Base-by-base conservation (phyloP, 2,329 filamentous ascomycete genomes). In the Calonectria pauciramosa region DNA sequence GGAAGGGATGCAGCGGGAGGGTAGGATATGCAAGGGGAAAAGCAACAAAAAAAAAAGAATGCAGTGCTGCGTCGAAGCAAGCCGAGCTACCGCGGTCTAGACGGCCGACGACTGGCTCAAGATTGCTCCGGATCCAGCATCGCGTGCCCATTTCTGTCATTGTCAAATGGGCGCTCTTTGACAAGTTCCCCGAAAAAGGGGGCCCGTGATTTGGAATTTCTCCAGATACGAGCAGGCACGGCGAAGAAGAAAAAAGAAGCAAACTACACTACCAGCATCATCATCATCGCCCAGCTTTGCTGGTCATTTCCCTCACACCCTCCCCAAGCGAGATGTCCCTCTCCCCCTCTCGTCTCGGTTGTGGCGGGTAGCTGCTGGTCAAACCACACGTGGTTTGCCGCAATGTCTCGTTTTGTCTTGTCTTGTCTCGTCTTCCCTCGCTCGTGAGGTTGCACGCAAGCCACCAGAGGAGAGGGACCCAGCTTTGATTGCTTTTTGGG, bases 21-120 rank as follows among this genome's bases (percentile, higher is more conserved):
- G 38, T 38, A 28, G 74, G 68, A 51, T 73, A 78, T 78, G 77
- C 77, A 80, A 72, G 77, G 79, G 76, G 52, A 71, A 65, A 44
- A 30, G 30, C 16, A 26, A 28, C 16, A 23, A 13, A 36, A 36
- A 54, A 54, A 10, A n/a, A n/a, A n/a, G n/a, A n/a, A n/a, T n/a
- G n/a, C n/a, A n/a, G n/a, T n/a, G n/a, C n/a, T n/a, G n/a, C n/a
- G n/a, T n/a, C n/a, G n/a, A n/a, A 49, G 20, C 20, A 10, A 23
- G 34, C 56, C 34, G 56, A 36, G 56, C 30, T 30, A 56, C 67
- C 51, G 71, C 67, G 51, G 74, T 73, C 70, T 65, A 59, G 74
- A 71, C 70, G 67, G n/a, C 41, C 54, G 26, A 14, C 4, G 14
- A 30, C 13, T 30, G 26, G 51, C 26, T n/a, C 23, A 32, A 32